phyloP scores from a whole-genome alignment of 192 early-diverging fungal genomes.

The Jimgerdemannia flammicorona region DNA sequence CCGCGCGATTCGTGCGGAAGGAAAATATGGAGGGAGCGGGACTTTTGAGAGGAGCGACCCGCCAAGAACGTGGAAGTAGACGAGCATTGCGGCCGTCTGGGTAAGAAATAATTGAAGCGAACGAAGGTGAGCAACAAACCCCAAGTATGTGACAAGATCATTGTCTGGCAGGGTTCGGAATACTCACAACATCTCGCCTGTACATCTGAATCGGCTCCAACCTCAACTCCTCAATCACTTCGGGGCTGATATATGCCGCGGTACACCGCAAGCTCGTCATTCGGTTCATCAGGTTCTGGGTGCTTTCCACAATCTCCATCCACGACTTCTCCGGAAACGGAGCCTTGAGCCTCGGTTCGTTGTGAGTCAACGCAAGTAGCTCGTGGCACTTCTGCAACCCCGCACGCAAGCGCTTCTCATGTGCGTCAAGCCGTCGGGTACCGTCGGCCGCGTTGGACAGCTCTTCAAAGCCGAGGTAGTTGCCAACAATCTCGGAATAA shows the following conservation, averaged over 20 bases:
- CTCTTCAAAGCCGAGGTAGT: background rate
- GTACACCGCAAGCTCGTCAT: slow-evolving; percentile 61
- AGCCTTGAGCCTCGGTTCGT: slow-evolving; percentile 71
- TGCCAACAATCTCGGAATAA: slow-evolving; percentile 59
- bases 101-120: background rate
- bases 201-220: slow-evolving; percentile 17
- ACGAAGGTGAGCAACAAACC: background rate
- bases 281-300: slow-evolving; percentile 64
- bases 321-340: slow-evolving; percentile 62
- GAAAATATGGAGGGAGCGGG: slow-evolving; percentile 67
- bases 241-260: slow-evolving; percentile 30
- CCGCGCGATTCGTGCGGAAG: slow-evolving; percentile 44
- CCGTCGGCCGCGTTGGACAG: background rate
- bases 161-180: background rate
- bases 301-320: slow-evolving; percentile 55
- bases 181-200: slow-evolving; percentile 44
- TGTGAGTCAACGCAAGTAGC: slow-evolving; percentile 57
- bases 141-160: background rate
- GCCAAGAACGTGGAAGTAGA: slow-evolving; percentile 69
- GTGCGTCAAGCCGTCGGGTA: slow-evolving; percentile 5
- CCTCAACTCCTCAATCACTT: slow-evolving; percentile 24
- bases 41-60: slow-evolving; percentile 66
- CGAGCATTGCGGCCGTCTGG: slow-evolving; percentile 52
- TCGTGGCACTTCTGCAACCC: slow-evolving; percentile 21
- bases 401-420: slow-evolving; percentile 14